phyloP scores from a whole-genome alignment of 179 eudicot genomes.

The Beta lomatogona region DNA sequence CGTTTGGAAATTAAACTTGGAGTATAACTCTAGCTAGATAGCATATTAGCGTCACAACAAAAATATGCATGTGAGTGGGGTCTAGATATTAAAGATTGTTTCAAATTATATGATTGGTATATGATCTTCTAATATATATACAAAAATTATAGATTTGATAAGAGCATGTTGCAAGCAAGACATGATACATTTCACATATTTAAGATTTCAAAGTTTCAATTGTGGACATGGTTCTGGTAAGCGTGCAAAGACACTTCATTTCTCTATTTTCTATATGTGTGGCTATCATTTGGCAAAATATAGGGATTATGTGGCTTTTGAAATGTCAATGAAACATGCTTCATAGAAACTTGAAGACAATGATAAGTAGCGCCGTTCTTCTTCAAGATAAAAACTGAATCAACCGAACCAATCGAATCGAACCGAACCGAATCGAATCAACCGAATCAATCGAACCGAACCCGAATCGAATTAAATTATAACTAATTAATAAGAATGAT shows the following conservation, averaged over 20 bases:
- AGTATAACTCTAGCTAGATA: too few relatives aligned
- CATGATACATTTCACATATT: neutral
- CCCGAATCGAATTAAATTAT: too few relatives aligned
- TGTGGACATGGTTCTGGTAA: slow-evolving; percentile 16
- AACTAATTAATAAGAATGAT: too few relatives aligned
- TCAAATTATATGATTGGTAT: neutral
- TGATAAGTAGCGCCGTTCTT: too few relatives aligned
- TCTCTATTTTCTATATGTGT: neutral
- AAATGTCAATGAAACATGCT: too few relatives aligned
- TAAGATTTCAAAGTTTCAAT: slow-evolving; percentile 9
- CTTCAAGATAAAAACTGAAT: too few relatives aligned
- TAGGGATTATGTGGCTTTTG: too few relatives aligned
- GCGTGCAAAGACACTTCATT: slow-evolving; percentile 24
- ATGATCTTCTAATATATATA: neutral
- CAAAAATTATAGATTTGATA: slow-evolving; percentile 12
- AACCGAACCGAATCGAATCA: too few relatives aligned
- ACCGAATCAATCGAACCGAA: too few relatives aligned
- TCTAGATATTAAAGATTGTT: neutral
- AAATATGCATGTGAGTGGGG: slow-evolving; percentile 25
- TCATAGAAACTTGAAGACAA: too few relatives aligned
- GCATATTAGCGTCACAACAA: neutral
- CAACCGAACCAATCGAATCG: too few relatives aligned
- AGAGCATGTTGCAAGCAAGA: neutral
- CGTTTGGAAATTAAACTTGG: too few relatives aligned
- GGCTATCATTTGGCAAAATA: neutral